A percentile compares a stretch with the other conserved stretches of the same genome.
These are phyloP conservation scores for Calonectria fujianensis DNA, from an alignment of 2,329 filamentous ascomycete species.

Conservation along the genomic window DNA sequence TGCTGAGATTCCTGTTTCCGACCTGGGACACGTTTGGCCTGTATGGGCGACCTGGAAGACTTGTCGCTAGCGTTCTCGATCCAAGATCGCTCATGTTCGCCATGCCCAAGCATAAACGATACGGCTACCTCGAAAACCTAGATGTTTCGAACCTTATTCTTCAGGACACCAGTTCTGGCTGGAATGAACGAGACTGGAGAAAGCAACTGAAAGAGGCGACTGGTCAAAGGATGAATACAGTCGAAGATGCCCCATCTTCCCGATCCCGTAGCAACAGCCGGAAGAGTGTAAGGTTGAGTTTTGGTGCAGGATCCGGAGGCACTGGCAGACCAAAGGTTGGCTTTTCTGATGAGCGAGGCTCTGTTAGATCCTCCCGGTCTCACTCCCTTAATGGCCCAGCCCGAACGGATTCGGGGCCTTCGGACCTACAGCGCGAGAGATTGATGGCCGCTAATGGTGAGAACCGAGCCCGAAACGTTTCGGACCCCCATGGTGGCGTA, in stretches of 20 bases:
- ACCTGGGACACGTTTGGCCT: constrained; percentile 94
- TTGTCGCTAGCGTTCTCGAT: constrained; percentile 92
- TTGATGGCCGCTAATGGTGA: constrained; percentile 55
- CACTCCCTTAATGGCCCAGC: constrained; percentile 66
- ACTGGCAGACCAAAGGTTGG: constrained; percentile 68
- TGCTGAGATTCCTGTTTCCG: constrained; percentile 93
- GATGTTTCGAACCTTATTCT: constrained; percentile 89
- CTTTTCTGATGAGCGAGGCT: constrained; percentile 73
- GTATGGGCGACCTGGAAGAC: constrained; percentile 90
- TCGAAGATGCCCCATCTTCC: constrained; percentile 68
- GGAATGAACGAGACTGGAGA: constrained; percentile 93
- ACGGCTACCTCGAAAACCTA: constrained; percentile 91
- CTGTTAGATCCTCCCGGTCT: constrained; percentile 72
- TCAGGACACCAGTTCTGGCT: constrained; percentile 83
- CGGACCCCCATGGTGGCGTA: constrained; percentile 63
- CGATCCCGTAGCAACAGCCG: constrained; percentile 75
- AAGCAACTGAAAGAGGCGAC: constrained; percentile 92
- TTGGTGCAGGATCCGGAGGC: constrained; percentile 56
- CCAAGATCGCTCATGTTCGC: constrained; percentile 97
- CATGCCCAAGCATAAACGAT: constrained; percentile 91
- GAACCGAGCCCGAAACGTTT: constrained; percentile 68
- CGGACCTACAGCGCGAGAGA: constrained; percentile 63
- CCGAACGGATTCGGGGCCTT: constrained; percentile 72
- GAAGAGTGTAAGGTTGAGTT: constrained; percentile 74
- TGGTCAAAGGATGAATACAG: constrained; percentile 82